A percentile compares a stretch with the other conserved stretches of the same genome.
Evolutionary conservation across 371 early-diverging fungal genomes (phyloP).

Genomic region (Rhizopus stolonifer): DNA sequence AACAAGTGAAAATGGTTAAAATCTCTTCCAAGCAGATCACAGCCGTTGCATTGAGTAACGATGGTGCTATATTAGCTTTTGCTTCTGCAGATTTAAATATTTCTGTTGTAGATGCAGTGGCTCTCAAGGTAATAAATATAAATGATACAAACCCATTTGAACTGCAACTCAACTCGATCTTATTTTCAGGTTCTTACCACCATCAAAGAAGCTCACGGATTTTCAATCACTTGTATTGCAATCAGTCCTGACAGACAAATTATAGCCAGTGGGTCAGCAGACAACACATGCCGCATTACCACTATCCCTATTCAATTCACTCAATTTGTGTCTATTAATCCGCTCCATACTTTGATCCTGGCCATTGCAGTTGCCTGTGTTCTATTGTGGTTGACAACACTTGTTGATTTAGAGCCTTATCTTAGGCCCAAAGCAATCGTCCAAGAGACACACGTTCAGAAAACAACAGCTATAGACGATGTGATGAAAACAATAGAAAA

Average conservation of each 20-base stretch:
- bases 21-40: conserved; percentile 41
- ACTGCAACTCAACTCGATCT: neutral
- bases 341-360: conserved; percentile 34
- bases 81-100: conserved; percentile 58
- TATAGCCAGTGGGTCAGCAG: conserved; percentile 68
- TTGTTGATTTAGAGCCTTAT: conserved; percentile 17
- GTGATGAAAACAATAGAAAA: neutral
- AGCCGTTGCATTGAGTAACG: conserved; percentile 44
- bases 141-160: neutral
- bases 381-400: conserved; percentile 13
- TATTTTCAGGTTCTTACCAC: conserved; percentile 33
- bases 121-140: conserved; percentile 41
- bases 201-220: conserved; percentile 59
- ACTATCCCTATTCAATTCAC: conserved; percentile 57
- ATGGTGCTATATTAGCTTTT: conserved; percentile 60
- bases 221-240: conserved; percentile 66
- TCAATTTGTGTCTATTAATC: conserved; percentile 23
- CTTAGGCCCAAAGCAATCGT: neutral
- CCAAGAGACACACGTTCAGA: neutral
- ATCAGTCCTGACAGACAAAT: conserved; percentile 57
- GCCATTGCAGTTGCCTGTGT: conserved; percentile 31
- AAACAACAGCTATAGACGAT: too few relatives aligned
- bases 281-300: conserved; percentile 60
- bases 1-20: conserved; percentile 19
- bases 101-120: conserved; percentile 51